A percentile compares a stretch with the other conserved stretches of the same genome.
These are phyloP conservation scores for Penicillium paneum DNA, from an alignment of 2,329 filamentous ascomycete genomes.

Conservation along the genomic window DNA sequence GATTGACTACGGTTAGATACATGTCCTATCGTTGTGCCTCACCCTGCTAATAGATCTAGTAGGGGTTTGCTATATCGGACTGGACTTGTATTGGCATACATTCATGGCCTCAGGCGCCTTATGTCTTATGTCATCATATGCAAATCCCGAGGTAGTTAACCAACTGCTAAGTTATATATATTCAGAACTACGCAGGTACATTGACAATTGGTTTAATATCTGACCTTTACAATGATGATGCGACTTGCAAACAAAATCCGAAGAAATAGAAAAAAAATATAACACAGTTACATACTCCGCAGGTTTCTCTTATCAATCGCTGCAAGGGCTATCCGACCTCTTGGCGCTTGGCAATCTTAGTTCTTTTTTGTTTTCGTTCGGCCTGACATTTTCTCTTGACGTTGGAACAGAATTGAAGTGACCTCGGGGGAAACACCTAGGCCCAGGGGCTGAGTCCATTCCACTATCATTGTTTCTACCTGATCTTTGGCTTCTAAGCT, in stretches of 20 bases:
- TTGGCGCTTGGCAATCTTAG: constrained; percentile 20
- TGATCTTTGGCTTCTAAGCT: constrained; percentile 3
- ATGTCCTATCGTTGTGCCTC: not conserved
- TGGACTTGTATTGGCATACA: not conserved
- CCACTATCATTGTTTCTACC: not conserved
- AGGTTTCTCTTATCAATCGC: constrained; percentile 4
- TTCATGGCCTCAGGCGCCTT: not conserved
- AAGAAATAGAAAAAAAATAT: not conserved
- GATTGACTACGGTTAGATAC: not conserved
- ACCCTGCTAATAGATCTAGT: not conserved
- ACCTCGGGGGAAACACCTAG: not conserved
- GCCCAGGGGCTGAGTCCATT: not conserved
- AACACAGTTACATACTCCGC: not conserved
- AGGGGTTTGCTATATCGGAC: not conserved
- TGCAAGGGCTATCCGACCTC: not conserved
- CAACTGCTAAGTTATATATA: not conserved
- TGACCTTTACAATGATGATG: not conserved
- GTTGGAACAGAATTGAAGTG: not conserved
- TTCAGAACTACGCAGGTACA: not conserved
- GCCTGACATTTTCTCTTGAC: not conserved
- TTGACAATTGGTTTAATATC: not conserved
- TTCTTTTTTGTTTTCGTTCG: not conserved
- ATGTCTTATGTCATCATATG: not conserved
- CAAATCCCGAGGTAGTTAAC: not conserved
- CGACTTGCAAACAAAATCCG: not conserved